Percentiles rank a stretch among this genome's conserved stretches.
Evolutionary conservation across 2,329 filamentous ascomycete genomes (phyloP).

Genomic region (Diaporthe velutina): DNA sequence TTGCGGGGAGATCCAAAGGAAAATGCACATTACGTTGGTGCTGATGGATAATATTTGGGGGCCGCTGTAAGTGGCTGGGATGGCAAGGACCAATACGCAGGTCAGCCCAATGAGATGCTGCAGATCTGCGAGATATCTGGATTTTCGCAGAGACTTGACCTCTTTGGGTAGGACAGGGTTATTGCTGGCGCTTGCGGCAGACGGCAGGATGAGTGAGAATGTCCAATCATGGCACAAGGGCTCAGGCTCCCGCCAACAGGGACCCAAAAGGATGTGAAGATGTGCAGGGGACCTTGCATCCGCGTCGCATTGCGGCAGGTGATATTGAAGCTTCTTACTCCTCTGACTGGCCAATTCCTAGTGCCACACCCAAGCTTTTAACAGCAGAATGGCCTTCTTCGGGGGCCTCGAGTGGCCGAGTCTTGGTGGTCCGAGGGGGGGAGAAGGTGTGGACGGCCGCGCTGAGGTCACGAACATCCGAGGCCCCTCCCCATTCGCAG

Average conservation of each 20-base stretch:
- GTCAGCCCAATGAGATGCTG: slow-evolving; percentile 20
- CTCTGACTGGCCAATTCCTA: slow-evolving; percentile 40
- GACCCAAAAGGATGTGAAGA: slow-evolving; percentile 39
- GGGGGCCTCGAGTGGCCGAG: not conserved
- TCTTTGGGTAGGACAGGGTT: slow-evolving; percentile 32
- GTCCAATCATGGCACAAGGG: slow-evolving; percentile 30
- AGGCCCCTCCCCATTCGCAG: not conserved
- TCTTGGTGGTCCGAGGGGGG: not conserved
- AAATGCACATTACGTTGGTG: not conserved
- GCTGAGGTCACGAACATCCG: slow-evolving; percentile 31
- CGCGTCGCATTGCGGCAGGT: slow-evolving; percentile 33
- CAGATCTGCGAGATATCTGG: slow-evolving; percentile 21
- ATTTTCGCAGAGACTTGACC: slow-evolving; percentile 2
- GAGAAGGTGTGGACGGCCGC: slow-evolving; percentile 9
- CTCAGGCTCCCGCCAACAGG: not conserved
- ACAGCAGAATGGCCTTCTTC: slow-evolving; percentile 13
- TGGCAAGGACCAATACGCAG: slow-evolving; percentile 5
- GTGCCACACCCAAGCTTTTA: not conserved
- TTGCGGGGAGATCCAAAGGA: not conserved
- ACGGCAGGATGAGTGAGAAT: slow-evolving; percentile 24
- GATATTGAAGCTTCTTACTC: slow-evolving; percentile 30
- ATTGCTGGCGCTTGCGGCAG: slow-evolving; percentile 36
- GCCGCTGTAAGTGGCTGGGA: slow-evolving; percentile 13
- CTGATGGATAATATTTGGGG: not conserved
- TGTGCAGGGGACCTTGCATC: slow-evolving; percentile 43